Evolutionary conservation across 202 grass and related monocot species (phyloP).

Genomic region (Digitaria exilis): DNA sequence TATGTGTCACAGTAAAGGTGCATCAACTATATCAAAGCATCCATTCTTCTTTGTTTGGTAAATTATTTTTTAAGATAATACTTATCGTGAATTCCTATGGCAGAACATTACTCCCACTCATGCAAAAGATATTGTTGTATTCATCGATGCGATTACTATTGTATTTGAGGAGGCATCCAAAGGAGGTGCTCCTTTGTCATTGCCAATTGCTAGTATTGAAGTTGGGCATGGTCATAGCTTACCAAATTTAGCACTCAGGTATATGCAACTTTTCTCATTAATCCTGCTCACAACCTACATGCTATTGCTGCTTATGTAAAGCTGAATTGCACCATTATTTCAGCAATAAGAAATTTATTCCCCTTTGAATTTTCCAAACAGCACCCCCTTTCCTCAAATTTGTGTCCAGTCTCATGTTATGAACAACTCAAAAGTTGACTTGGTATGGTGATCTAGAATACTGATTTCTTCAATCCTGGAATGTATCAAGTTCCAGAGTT

Average conservation of each 20-base stretch:
- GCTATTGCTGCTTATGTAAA: constrained; percentile 7
- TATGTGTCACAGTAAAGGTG: too few species aligned
- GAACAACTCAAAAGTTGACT: not conserved
- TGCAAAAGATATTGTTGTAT: constrained; percentile 81
- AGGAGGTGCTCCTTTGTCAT: constrained; percentile 66
- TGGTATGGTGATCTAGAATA: not conserved
- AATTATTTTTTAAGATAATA: too few species aligned
- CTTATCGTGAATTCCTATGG: constrained; percentile 29
- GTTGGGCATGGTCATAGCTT: constrained; percentile 77
- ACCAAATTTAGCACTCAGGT: constrained; percentile 91
- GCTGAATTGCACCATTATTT: constrained; percentile 24
- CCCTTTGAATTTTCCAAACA: constrained; percentile 8
- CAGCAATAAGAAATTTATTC: too few species aligned
- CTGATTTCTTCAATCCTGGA: constrained; percentile 15
- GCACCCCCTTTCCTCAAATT: not conserved
- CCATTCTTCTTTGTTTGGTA: too few species aligned
- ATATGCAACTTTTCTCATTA: constrained; percentile 33
- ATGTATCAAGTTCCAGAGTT: too few species aligned
- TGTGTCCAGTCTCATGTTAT: constrained; percentile 4
- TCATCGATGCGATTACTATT: constrained; percentile 91
- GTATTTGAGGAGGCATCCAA: too few species aligned
- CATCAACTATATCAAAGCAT: too few species aligned
- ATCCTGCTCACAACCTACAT: constrained; percentile 2
- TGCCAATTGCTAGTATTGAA: constrained; percentile 95
- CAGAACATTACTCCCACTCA: constrained; percentile 90